phyloP scores from a whole-genome alignment of 2,329 filamentous ascomycete species.

The Phoma herbarum region DNA sequence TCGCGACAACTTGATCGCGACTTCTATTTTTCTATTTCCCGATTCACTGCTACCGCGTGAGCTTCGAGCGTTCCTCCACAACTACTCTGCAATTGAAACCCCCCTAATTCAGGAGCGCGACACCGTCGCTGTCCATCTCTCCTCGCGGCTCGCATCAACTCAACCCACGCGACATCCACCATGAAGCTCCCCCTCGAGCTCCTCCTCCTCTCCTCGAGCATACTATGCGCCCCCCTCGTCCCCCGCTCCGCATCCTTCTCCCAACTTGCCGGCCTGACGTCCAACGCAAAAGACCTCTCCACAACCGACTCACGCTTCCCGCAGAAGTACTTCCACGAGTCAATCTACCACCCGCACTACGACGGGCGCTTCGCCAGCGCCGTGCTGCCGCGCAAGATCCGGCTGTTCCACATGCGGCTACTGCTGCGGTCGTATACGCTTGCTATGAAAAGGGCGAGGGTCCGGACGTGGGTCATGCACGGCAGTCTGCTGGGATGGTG shows the following conservation, averaged over 20 bases:
- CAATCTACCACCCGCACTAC: conserved; percentile 63
- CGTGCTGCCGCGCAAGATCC: conserved; percentile 58
- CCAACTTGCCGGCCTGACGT: conserved; percentile 20
- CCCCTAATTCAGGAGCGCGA: not conserved
- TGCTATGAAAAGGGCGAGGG: conserved; percentile 65
- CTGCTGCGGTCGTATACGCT: conserved; percentile 65
- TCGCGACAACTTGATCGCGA: not conserved
- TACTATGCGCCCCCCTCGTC: conserved; percentile 1
- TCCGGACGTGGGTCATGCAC: conserved; percentile 71
- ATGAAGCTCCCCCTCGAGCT: conserved; percentile 14
- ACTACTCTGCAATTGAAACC: not conserved
- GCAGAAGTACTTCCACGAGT: conserved; percentile 50
- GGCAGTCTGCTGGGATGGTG: conserved; percentile 69
- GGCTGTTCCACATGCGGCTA: conserved; percentile 58
- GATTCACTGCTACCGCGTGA: not conserved
- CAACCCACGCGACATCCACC: not conserved
- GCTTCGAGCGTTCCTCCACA: not conserved
- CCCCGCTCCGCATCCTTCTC: conserved; percentile 12
- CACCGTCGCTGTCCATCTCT: not conserved
- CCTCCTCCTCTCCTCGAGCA: conserved; percentile 5
- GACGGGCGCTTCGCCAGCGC: conserved; percentile 64
- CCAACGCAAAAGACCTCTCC: conserved; percentile 29
- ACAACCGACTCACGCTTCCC: conserved; percentile 24
- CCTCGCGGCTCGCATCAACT: not conserved
- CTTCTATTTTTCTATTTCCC: not conserved